phyloP scores from a whole-genome alignment of 305 asterid species.

The Fraxinus dipetala region DNA sequence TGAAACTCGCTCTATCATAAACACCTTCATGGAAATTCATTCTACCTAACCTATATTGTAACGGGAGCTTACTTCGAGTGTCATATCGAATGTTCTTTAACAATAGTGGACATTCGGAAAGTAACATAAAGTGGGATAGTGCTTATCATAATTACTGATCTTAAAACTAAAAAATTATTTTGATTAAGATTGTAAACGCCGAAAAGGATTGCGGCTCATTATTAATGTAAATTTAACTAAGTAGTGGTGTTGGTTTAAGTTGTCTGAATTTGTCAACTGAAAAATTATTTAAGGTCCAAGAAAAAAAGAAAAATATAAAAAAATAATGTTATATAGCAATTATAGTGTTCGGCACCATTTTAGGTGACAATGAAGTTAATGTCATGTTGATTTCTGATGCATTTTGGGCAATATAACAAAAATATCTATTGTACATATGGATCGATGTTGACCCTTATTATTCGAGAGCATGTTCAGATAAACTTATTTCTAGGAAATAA shows the following conservation, averaged over 20 bases:
- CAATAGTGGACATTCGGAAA: not conserved
- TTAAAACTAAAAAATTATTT: not conserved
- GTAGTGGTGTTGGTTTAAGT: not conserved
- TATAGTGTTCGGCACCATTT: not conserved
- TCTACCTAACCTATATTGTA: too few relatives aligned
- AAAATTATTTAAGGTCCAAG: not conserved
- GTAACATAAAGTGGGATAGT: not conserved
- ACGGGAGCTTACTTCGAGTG: too few relatives aligned
- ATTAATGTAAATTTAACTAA: not conserved
- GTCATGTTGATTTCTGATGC: not conserved
- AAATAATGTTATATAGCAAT: not conserved
- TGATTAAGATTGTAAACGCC: not conserved
- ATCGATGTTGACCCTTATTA: too few relatives aligned
- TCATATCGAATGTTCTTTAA: too few relatives aligned
- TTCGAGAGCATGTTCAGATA: not conserved
- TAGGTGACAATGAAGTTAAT: not conserved
- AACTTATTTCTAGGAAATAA: not conserved
- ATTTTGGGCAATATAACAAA: too few relatives aligned
- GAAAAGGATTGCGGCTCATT: not conserved
- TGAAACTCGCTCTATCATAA: too few relatives aligned
- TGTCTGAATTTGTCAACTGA: not conserved
- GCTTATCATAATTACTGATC: not conserved
- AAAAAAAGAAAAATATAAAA: not conserved
- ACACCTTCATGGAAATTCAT: too few relatives aligned
- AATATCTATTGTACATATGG: too few relatives aligned